Conservation (phyloP, 2,329 filamentous ascomycete species). For the Aspergillus sp. region DNA sequence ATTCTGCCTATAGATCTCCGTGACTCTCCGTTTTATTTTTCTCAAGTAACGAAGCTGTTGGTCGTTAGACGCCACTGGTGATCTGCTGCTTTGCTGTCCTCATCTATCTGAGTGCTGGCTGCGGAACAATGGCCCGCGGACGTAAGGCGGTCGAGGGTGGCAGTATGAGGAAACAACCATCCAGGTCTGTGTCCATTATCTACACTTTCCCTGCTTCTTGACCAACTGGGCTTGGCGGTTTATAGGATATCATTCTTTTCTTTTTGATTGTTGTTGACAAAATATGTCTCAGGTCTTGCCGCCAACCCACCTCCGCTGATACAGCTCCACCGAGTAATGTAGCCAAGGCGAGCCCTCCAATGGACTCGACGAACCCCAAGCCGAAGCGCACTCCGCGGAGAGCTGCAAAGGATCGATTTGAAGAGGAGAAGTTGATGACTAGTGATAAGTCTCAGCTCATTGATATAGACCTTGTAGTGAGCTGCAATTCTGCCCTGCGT, state of each 20-base stretch:
- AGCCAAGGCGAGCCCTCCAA: slow-evolving; percentile 23
- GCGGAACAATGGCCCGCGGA: slow-evolving; percentile 33
- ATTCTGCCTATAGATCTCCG: slow-evolving; percentile 46
- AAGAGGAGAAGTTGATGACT: slow-evolving; percentile 40
- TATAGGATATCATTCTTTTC: background rate
- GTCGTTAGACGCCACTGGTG: background rate
- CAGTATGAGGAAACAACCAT: slow-evolving; percentile 24
- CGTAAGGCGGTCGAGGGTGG: slow-evolving; percentile 36
- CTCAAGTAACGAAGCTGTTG: slow-evolving; percentile 3
- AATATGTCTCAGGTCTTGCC: slow-evolving; percentile 24
- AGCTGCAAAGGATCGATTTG: slow-evolving; percentile 36
- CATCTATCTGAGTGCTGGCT: slow-evolving; percentile 7
- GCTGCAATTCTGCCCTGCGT: slow-evolving; percentile 9
- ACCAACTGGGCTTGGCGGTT: background rate
- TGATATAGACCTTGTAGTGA: slow-evolving; percentile 40
- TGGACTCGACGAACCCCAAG: slow-evolving; percentile 29
- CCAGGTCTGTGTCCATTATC: slow-evolving; percentile 19
- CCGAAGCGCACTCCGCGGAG: slow-evolving; percentile 35
- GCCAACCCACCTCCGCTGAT: slow-evolving; percentile 23
- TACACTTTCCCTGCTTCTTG: background rate
- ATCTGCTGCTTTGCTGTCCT: slow-evolving; percentile 23
- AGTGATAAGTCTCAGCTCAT: slow-evolving; percentile 39
- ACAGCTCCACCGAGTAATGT: slow-evolving; percentile 27
- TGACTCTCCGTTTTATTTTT: background rate
- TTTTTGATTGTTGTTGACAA: slow-evolving; percentile 4